A percentile compares a stretch with the other conserved stretches of the same genome.
phyloP scores from a whole-genome alignment of 495 filamentous ascomycete species.

The Aspergillus wentii region DNA sequence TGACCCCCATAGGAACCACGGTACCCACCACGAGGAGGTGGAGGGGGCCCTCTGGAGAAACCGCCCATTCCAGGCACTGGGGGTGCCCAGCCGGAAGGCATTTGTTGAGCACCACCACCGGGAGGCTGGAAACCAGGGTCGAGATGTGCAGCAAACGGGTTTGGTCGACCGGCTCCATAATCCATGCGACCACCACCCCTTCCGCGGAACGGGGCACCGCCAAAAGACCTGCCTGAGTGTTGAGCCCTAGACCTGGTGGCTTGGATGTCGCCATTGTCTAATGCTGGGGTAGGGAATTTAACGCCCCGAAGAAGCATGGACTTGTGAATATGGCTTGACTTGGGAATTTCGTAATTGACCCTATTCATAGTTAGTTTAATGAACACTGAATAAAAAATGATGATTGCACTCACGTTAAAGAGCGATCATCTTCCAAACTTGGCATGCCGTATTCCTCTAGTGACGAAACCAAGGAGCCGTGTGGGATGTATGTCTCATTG shows the following conservation, averaged over 20 bases:
- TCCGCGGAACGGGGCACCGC: slow-evolving; percentile 56
- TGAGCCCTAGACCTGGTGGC: slow-evolving; percentile 55
- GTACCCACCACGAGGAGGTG: slow-evolving; percentile 36
- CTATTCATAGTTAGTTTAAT: slow-evolving; percentile 42
- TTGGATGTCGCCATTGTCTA: slow-evolving; percentile 70
- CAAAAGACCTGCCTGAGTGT: slow-evolving; percentile 56
- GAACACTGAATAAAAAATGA: background rate
- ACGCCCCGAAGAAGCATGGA: slow-evolving; percentile 90
- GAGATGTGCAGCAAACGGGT: slow-evolving; percentile 51
- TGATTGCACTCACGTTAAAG: slow-evolving; percentile 61
- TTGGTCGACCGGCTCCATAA: slow-evolving; percentile 40
- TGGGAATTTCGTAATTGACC: slow-evolving; percentile 79
- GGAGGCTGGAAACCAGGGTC: slow-evolving; percentile 46
- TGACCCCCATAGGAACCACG: slow-evolving; percentile 8
- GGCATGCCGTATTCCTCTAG: slow-evolving; percentile 64
- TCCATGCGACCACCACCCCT: slow-evolving; percentile 49
- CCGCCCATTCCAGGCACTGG: slow-evolving; percentile 25
- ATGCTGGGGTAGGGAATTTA: slow-evolving; percentile 59
- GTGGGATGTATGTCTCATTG: slow-evolving; percentile 73
- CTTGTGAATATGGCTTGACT: slow-evolving; percentile 68
- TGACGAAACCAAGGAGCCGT: slow-evolving; percentile 60
- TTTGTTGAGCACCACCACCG: slow-evolving; percentile 20
- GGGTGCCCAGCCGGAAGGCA: slow-evolving; percentile 36
- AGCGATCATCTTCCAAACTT: slow-evolving; percentile 74
- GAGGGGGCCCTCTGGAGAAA: slow-evolving; percentile 37